These are phyloP conservation scores for Bimuria novae-zelandiae DNA, from an alignment of 2,329 filamentous ascomycete genomes.

Conservation along the genomic window DNA sequence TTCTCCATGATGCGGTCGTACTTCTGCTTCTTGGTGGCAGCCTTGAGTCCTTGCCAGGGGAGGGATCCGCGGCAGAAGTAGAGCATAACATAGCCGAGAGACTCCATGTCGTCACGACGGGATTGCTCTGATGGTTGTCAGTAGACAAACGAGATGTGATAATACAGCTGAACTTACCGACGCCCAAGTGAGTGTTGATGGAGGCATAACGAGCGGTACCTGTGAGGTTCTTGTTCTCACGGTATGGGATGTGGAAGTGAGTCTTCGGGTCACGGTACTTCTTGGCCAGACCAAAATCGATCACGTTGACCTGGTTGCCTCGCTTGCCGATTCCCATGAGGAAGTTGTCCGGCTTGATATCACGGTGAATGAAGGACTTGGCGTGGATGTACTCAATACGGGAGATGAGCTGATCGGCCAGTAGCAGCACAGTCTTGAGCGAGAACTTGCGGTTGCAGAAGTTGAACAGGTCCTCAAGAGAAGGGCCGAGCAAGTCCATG, in stretches of 20 bases:
- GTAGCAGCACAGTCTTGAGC: slow-evolving; percentile 93
- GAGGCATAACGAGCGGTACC: slow-evolving; percentile 97
- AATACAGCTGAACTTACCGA: slow-evolving; percentile 62
- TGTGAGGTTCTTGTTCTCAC: slow-evolving; percentile 99
- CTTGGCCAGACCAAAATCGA: slow-evolving; percentile 98
- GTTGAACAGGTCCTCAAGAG: slow-evolving; percentile 98
- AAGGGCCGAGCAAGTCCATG: slow-evolving; percentile 91
- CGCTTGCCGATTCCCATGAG: slow-evolving; percentile 99
- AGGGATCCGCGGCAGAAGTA: slow-evolving; percentile 99
- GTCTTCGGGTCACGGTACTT: slow-evolving; percentile 99
- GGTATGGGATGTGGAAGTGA: slow-evolving; percentile 98
- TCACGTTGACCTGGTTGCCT: slow-evolving; percentile 98
- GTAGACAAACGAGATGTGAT: background rate
- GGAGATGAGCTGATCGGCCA: slow-evolving; percentile 97
- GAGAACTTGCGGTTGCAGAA: slow-evolving; percentile 99
- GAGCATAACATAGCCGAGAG: slow-evolving; percentile 97
- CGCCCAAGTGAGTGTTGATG: slow-evolving; percentile 98
- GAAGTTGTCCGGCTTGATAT: slow-evolving; percentile 99
- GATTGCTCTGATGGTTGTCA: slow-evolving; percentile 74
- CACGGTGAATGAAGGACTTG: slow-evolving; percentile 99
- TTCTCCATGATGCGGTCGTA: slow-evolving; percentile 99
- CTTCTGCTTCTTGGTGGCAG: slow-evolving; percentile 99
- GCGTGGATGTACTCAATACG: slow-evolving; percentile 99
- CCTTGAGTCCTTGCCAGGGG: slow-evolving; percentile 98
- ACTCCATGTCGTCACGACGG: slow-evolving; percentile 99